A percentile compares a stretch with the other conserved stretches of the same genome.
phyloP scores from a whole-genome alignment of 2,329 filamentous ascomycete genomes.

The Epichloe gansuensis region DNA sequence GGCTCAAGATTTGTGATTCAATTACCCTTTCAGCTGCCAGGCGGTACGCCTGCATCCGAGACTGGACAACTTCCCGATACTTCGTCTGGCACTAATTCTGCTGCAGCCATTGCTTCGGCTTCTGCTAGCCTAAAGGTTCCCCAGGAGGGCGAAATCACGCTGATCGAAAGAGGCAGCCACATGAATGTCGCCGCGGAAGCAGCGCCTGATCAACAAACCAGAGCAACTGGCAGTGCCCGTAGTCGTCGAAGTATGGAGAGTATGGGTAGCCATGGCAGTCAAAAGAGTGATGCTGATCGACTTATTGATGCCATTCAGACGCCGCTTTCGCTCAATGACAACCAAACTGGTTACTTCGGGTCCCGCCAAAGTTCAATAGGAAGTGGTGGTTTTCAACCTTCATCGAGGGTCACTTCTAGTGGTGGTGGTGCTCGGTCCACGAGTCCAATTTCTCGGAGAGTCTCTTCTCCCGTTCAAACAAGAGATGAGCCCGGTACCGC shows the following conservation, averaged over 20 bases:
- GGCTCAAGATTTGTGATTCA: constrained; percentile 75
- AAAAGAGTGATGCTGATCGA: constrained; percentile 51
- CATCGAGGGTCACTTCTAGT: background rate
- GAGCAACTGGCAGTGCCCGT: constrained; percentile 10
- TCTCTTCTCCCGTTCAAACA: background rate
- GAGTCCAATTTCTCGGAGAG: constrained; percentile 7
- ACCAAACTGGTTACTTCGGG: constrained; percentile 20
- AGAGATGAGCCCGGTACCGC: constrained; percentile 20
- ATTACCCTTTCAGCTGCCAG: constrained; percentile 56
- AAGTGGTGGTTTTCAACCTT: constrained; percentile 7
- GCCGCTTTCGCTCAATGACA: constrained; percentile 31
- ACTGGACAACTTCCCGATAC: constrained; percentile 2
- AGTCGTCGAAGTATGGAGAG: constrained; percentile 26
- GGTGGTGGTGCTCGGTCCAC: constrained; percentile 7
- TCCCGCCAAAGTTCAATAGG: constrained; percentile 8
- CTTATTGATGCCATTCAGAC: constrained; percentile 61
- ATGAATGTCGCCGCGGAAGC: constrained; percentile 9
- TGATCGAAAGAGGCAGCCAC: constrained; percentile 38
- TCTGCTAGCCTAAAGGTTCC: constrained; percentile 15
- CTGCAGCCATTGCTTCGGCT: constrained; percentile 10
- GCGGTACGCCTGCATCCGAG: constrained; percentile 20
- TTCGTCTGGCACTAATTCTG: constrained; percentile 4
- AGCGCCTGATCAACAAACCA: constrained; percentile 3
- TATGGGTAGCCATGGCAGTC: constrained; percentile 32
- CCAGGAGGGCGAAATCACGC: constrained; percentile 42